Conservation (phyloP, 179 eudicot genomes). For the Silene noctiflora region DNA sequence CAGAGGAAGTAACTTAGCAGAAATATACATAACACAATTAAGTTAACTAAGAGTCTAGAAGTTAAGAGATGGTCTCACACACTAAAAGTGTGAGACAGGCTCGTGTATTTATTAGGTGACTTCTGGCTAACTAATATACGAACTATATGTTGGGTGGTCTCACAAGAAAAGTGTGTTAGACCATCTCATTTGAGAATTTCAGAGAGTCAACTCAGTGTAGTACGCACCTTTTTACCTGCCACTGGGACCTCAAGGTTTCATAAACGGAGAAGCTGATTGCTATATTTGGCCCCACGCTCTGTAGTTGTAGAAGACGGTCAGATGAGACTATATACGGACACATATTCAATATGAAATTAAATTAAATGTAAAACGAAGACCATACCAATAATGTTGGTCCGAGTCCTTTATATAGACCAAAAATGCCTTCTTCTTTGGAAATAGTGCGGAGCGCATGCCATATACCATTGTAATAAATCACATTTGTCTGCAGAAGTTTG, state of each 20-base stretch:
- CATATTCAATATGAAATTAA: not conserved
- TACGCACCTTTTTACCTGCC: conserved; percentile 64
- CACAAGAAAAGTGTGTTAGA: not conserved
- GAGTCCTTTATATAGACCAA: conserved; percentile 92
- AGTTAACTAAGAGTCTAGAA: not conserved
- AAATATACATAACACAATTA: not conserved
- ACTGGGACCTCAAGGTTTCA: conserved; percentile 73
- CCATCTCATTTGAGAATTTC: not conserved
- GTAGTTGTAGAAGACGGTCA: conserved; percentile 14
- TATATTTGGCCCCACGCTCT: conserved; percentile 97
- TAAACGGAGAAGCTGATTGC: conserved; percentile 95
- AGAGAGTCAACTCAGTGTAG: conserved; percentile 2
- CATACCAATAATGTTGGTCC: conserved; percentile 87
- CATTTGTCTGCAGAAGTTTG: conserved; percentile 61
- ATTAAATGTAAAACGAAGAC: not conserved
- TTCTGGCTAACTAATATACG: not conserved
- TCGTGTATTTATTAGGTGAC: not conserved
- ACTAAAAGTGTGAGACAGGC: not conserved
- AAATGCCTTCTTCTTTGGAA: conserved; percentile 66
- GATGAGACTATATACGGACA: not conserved
- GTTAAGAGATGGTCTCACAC: not conserved
- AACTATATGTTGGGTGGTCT: not conserved
- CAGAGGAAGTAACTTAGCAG: not conserved
- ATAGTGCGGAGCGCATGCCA: conserved; percentile 75
- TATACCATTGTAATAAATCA: conserved; percentile 74